phyloP scores from a whole-genome alignment of 2,329 filamentous ascomycete genomes.

The Mycosphaerelloides madeirae region DNA sequence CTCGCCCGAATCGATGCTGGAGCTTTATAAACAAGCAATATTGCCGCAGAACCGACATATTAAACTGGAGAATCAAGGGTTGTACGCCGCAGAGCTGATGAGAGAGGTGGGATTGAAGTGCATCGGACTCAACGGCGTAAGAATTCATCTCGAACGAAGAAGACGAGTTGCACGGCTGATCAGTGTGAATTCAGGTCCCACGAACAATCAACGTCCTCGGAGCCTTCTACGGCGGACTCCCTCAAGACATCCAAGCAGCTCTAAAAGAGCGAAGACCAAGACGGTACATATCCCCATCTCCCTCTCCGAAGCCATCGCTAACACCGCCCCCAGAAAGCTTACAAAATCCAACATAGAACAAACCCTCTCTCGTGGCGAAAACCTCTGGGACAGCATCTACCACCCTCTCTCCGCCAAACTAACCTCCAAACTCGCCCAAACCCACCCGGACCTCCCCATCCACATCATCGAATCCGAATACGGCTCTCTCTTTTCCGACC shows the following conservation, averaged over 20 bases:
- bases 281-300: conserved; percentile 3
- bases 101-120: conserved; percentile 72
- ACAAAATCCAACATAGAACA: conserved; percentile 44
- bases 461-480: conserved; percentile 75
- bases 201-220: conserved; percentile 78
- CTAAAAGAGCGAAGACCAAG: conserved; percentile 39
- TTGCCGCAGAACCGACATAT: conserved; percentile 19
- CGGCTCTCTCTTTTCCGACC: conserved; percentile 67
- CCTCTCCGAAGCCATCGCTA: background rate
- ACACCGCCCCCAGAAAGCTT: conserved; percentile 29
- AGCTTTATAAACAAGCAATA: conserved; percentile 52
- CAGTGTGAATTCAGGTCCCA: conserved; percentile 63
- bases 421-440: conserved; percentile 62
- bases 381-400: conserved; percentile 74
- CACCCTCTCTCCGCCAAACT: conserved; percentile 69
- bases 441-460: conserved; percentile 76
- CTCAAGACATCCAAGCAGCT: conserved; percentile 48
- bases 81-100: conserved; percentile 63
- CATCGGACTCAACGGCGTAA: conserved; percentile 69
- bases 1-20: conserved; percentile 67
- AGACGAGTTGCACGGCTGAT: background rate
- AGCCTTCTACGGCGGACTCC: conserved; percentile 62
- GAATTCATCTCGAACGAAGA: conserved; percentile 14
- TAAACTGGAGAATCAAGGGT: conserved; percentile 30
- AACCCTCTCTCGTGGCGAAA: conserved; percentile 56